phyloP scores from a whole-genome alignment of 2,329 filamentous ascomycete species.

The Colletotrichum eleusines region DNA sequence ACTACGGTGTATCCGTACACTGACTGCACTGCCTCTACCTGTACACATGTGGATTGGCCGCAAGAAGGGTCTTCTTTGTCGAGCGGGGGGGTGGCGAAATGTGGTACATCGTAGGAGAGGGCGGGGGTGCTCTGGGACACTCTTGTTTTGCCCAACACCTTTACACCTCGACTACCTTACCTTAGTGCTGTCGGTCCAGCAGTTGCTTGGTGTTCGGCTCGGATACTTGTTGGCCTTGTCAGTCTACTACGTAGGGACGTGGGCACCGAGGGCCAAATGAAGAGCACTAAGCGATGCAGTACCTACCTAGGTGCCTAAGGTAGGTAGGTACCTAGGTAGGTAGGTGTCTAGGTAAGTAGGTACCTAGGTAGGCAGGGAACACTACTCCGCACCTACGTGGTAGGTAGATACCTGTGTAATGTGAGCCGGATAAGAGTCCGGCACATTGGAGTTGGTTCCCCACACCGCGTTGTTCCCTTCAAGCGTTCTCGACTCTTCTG shows the following conservation, averaged over 20 bases:
- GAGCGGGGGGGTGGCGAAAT: slow-evolving; percentile 10
- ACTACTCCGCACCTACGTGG: too few species aligned
- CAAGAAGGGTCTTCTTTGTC: slow-evolving; percentile 15
- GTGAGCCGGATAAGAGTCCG: neutral
- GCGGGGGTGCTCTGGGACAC: slow-evolving; percentile 1
- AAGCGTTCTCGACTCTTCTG: neutral
- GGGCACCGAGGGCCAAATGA: neutral
- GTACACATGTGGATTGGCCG: slow-evolving; percentile 1
- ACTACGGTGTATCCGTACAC: too few species aligned
- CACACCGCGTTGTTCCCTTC: neutral
- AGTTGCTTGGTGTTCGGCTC: too few species aligned
- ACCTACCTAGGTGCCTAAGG: too few species aligned
- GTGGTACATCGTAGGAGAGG: neutral
- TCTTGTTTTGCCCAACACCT: slow-evolving; percentile 1
- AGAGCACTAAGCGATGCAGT: neutral
- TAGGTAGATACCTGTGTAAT: neutral
- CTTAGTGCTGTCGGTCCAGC: too few species aligned
- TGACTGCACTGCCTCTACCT: neutral
- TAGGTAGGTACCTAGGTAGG: too few species aligned
- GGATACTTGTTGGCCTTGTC: neutral
- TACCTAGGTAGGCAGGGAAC: too few species aligned
- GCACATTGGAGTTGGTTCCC: neutral
- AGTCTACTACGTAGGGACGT: slow-evolving; percentile 17
- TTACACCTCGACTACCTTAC: neutral
- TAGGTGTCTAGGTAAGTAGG: neutral